A percentile compares a stretch with the other conserved stretches of the same genome.
Evolutionary conservation across 495 filamentous ascomycete species (phyloP).

Genomic region (Evansstolkia leycettana): DNA sequence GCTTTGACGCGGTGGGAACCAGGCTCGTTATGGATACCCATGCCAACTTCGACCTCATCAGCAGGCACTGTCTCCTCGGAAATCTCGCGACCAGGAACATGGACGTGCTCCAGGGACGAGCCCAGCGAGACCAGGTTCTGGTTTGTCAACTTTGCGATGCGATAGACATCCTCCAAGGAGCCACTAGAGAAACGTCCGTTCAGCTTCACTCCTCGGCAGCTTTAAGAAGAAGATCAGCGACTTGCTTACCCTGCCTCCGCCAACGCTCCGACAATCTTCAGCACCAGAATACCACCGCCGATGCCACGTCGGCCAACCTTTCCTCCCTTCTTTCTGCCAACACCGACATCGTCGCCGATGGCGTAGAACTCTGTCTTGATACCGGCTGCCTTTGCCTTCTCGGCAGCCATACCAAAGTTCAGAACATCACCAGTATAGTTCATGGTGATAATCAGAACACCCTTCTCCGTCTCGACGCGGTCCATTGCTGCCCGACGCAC

Average conservation of each 20-base stretch:
- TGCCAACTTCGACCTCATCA: slow-evolving; percentile 84
- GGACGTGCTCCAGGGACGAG: slow-evolving; percentile 75
- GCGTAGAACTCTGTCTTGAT: slow-evolving; percentile 82
- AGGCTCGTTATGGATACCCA: slow-evolving; percentile 97
- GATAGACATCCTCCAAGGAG: slow-evolving; percentile 53
- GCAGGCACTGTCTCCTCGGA: slow-evolving; percentile 43
- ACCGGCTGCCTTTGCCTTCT: slow-evolving; percentile 78
- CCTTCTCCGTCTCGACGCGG: slow-evolving; percentile 54
- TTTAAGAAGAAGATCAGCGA: neutral
- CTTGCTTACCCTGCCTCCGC: slow-evolving; percentile 61
- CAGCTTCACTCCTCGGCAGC: slow-evolving; percentile 1
- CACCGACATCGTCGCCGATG: slow-evolving; percentile 91
- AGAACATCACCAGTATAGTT: slow-evolving; percentile 73
- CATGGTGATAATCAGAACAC: slow-evolving; percentile 58
- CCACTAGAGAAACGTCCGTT: slow-evolving; percentile 13
- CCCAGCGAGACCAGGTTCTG: slow-evolving; percentile 78
- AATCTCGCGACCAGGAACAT: slow-evolving; percentile 67
- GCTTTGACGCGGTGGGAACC: slow-evolving; percentile 62
- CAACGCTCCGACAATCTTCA: slow-evolving; percentile 81
- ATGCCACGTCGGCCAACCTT: slow-evolving; percentile 90
- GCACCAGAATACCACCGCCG: slow-evolving; percentile 77
- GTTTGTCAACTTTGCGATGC: slow-evolving; percentile 58
- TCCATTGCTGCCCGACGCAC: slow-evolving; percentile 64
- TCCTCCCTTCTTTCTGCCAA: slow-evolving; percentile 68
- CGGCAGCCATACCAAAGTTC: slow-evolving; percentile 89